Conservation (phyloP, 2,329 filamentous ascomycete genomes). For the Trichoderma oligosporum region DNA sequence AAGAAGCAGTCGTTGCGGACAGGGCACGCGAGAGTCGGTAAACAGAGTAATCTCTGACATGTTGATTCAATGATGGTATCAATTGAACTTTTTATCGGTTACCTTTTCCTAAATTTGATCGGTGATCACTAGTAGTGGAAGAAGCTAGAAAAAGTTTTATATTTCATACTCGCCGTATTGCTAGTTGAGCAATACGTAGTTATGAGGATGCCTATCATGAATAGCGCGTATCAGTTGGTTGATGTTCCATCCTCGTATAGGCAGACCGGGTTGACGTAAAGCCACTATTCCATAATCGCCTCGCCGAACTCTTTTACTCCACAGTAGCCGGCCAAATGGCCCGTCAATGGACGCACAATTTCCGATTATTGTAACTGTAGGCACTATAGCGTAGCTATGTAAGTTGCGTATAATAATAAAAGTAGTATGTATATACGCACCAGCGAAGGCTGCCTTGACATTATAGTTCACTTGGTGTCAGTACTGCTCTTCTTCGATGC, state of each 20-base stretch:
- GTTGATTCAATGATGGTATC: no score
- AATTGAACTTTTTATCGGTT: no score
- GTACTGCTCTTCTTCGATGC: no score
- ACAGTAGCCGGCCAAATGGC: not conserved
- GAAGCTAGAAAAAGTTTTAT: no score
- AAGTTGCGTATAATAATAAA: no score
- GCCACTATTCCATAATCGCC: not conserved
- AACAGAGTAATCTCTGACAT: constrained; percentile 5
- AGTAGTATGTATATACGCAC: no score
- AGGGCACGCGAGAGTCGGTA: constrained; percentile 4
- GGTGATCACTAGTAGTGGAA: not conserved
- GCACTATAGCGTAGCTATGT: no score
- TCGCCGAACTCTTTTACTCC: not conserved
- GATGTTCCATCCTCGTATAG: not conserved
- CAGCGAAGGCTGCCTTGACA: no score
- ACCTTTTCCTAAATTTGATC: not conserved
- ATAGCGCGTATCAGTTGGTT: not conserved
- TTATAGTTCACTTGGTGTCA: no score
- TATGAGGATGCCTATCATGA: not conserved
- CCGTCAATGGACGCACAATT: no score
- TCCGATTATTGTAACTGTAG: no score
- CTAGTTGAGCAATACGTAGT: not conserved
- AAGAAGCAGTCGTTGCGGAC: not conserved
- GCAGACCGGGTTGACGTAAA: constrained; percentile 4
- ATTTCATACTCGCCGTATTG: not conserved